Conservation (phyloP, 108 stramenopile genomes). For the Nitzschia sp. region DNA sequence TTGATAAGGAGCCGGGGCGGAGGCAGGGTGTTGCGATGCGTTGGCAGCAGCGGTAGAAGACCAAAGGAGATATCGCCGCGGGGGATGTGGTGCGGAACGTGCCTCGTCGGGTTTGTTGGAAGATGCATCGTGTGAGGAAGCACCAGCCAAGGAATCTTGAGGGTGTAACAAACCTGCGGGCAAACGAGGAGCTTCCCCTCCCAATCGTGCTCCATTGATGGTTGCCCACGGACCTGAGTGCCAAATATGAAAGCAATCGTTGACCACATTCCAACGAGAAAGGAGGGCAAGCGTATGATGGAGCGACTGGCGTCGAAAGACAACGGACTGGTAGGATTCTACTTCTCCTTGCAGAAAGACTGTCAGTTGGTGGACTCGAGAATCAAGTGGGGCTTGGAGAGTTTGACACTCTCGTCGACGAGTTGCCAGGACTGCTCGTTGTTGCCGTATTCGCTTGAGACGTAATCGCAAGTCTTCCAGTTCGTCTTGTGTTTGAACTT, state of each 20-base stretch:
- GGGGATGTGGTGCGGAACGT: neutral
- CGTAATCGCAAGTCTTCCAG: slow-evolving; percentile 11
- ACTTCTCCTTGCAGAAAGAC: slow-evolving; percentile 1
- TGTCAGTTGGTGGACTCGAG: slow-evolving; percentile 1
- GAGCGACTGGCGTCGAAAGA: neutral
- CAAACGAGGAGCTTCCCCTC: slow-evolving; percentile 42
- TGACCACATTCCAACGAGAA: slow-evolving; percentile 60
- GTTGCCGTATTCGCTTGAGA: neutral
- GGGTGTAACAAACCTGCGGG: slow-evolving; percentile 3
- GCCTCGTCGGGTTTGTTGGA: neutral
- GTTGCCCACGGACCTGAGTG: slow-evolving; percentile 79
- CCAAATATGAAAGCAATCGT: slow-evolving; percentile 83
- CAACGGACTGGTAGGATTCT: slow-evolving; percentile 15
- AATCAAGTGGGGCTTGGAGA: neutral
- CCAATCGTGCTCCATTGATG: slow-evolving; percentile 77
- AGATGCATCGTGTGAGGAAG: neutral
- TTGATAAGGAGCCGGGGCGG: neutral
- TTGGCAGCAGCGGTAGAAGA: slow-evolving; percentile 7
- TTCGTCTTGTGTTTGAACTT: no score
- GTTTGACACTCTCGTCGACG: slow-evolving; percentile 3
- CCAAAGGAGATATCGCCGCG: slow-evolving; percentile 2
- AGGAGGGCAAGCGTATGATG: slow-evolving; percentile 16
- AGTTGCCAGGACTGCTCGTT: slow-evolving; percentile 1
- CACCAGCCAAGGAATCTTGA: neutral
- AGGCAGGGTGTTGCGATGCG: neutral